Evolutionary conservation across 1,284 basidiomycete species (phyloP).

Genomic region (Rhodotorula sp.): DNA sequence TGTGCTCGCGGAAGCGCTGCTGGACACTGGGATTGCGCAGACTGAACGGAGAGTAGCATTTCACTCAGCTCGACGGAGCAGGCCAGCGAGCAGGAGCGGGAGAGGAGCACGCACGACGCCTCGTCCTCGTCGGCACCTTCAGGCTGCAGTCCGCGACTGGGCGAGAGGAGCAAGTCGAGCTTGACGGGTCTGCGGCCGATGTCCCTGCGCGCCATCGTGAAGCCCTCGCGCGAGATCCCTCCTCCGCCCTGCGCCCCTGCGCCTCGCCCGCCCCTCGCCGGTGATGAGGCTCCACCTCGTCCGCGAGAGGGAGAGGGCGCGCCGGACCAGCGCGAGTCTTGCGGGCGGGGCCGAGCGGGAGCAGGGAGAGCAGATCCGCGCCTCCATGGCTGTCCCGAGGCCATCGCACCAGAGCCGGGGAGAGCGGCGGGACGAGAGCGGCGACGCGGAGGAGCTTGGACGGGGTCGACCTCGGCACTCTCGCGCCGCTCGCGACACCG

Average conservation of each 20-base stretch:
- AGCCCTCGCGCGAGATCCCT: constrained; percentile 8
- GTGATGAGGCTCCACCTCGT: background rate
- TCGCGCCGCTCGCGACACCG: background rate
- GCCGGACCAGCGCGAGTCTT: background rate
- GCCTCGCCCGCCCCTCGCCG: background rate
- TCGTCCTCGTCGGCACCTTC: constrained; percentile 12
- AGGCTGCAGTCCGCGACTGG: constrained; percentile 22
- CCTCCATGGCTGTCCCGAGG: background rate
- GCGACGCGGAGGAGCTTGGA: background rate
- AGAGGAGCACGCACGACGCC: constrained; percentile 20
- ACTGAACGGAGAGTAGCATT: background rate
- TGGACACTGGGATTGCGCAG: constrained; percentile 28
- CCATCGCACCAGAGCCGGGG: background rate
- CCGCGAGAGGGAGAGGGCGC: background rate
- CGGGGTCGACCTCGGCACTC: background rate
- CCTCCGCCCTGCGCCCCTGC: too few species aligned
- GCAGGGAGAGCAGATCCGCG: background rate
- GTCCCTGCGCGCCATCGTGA: constrained; percentile 28
- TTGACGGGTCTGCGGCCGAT: constrained; percentile 20
- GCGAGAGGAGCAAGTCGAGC: constrained; percentile 37
- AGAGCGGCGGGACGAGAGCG: background rate
- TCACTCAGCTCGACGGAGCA: background rate
- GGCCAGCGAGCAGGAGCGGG: background rate
- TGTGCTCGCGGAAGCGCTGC: constrained; percentile 29
- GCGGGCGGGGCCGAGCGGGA: background rate